Evolutionary conservation across 768 basidiomycete genomes (phyloP).

Genomic region (Termitomyces heimii): DNA sequence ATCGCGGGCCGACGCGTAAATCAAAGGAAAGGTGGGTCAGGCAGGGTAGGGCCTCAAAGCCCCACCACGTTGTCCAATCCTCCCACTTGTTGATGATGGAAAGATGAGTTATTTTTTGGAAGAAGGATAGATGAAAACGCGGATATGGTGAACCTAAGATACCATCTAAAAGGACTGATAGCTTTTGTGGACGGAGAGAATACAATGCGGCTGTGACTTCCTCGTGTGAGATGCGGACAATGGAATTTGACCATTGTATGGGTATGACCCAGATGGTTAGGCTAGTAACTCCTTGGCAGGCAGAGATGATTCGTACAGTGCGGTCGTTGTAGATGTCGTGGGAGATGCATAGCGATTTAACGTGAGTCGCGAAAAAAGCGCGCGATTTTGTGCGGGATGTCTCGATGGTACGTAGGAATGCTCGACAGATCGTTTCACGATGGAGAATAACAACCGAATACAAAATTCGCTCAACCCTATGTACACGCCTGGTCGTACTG

Average conservation of each 20-base stretch:
- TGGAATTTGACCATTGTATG: conserved; percentile 7
- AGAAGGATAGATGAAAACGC: conserved; percentile 24
- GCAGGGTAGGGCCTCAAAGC: conserved; percentile 20
- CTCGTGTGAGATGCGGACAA: conserved; percentile 6
- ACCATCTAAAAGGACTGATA: conserved; percentile 26
- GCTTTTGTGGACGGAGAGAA: conserved; percentile 22
- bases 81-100: conserved; percentile 36
- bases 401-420: conserved; percentile 32
- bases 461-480: conserved; percentile 30
- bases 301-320: conserved; percentile 24
- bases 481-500: neutral
- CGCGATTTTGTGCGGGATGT: conserved; percentile 25
- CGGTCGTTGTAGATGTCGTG: conserved; percentile 26
- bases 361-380: conserved; percentile 27
- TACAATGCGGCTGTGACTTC: conserved; percentile 15
- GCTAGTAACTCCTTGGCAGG: conserved; percentile 26
- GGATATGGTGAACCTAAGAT: conserved; percentile 17
- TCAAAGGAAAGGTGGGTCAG: conserved; percentile 35
- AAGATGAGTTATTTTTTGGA: conserved; percentile 30
- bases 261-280: conserved; percentile 33
- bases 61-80: conserved; percentile 34
- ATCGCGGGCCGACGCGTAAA: conserved; percentile 23
- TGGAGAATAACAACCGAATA: conserved; percentile 28
- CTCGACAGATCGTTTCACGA: conserved; percentile 24
- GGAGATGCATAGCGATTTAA: conserved; percentile 31